Percentiles rank a stretch among this genome's conserved stretches.
These are phyloP conservation scores for Lagenaria siceraria DNA, from an alignment of 306 rosid species.

Conservation along the genomic window DNA sequence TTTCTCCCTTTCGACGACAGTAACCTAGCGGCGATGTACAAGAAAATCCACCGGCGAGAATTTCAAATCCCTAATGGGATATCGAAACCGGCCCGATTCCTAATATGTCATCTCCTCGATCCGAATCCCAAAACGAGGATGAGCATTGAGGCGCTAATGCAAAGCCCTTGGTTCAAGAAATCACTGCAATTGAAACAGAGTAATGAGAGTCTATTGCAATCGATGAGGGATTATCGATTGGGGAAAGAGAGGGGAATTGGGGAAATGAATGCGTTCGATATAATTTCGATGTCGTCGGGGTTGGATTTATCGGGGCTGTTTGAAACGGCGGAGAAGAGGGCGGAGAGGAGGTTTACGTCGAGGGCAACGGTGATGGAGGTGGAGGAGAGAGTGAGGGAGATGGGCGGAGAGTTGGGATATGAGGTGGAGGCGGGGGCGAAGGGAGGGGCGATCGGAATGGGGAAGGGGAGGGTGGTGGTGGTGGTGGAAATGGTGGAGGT, in stretches of 20 bases:
- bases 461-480: constrained; percentile 40
- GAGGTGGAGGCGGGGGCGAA: constrained; percentile 37
- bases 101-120: constrained; percentile 49
- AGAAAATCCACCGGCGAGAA: constrained; percentile 41
- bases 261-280: constrained; percentile 62
- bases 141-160: constrained; percentile 20
- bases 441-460: constrained; percentile 41
- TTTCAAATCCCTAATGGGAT: constrained; percentile 39
- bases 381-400: constrained; percentile 41
- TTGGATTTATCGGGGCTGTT: constrained; percentile 64
- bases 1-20: constrained; percentile 50
- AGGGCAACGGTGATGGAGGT: constrained; percentile 18
- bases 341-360: constrained; percentile 39
- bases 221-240: constrained; percentile 6
- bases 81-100: constrained; percentile 28
- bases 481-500: constrained; percentile 39
- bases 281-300: constrained; percentile 80
- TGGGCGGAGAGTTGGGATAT: constrained; percentile 39
- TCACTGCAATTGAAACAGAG: background rate
- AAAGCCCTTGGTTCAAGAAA: constrained; percentile 43
- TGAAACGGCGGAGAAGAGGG: constrained; percentile 20
- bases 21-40: constrained; percentile 49
- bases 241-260: background rate
- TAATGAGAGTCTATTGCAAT: constrained; percentile 8
- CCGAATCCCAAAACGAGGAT: constrained; percentile 60